These are phyloP conservation scores for Aureobasidium sp. DNA, from an alignment of 2,329 filamentous ascomycete species.

Conservation along the genomic window DNA sequence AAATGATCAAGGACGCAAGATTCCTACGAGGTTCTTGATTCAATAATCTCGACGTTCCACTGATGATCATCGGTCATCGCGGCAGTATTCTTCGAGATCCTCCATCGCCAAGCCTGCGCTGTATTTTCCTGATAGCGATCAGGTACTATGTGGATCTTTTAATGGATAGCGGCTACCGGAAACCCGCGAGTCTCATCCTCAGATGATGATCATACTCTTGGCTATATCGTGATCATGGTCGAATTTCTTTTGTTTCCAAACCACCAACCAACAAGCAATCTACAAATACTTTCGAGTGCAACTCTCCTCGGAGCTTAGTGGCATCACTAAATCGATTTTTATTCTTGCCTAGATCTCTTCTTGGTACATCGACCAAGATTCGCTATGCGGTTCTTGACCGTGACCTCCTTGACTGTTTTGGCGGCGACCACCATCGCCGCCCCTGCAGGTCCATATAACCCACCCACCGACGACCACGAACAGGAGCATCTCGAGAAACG, in stretches of 20 bases:
- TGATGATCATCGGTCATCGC: background rate
- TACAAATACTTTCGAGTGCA: background rate
- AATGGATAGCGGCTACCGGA: background rate
- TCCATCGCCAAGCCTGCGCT: background rate
- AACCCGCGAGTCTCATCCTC: background rate
- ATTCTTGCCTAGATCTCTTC: background rate
- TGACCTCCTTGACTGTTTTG: background rate
- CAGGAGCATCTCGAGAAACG: background rate
- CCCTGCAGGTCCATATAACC: background rate
- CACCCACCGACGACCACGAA: background rate
- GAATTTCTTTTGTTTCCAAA: background rate
- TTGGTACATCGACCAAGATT: background rate
- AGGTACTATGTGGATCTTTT: background rate
- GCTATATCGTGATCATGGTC: background rate
- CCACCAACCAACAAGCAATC: background rate
- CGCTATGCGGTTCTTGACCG: background rate
- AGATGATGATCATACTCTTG: background rate
- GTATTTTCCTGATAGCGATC: background rate
- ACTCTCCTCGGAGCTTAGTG: background rate
- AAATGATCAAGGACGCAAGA: no score
- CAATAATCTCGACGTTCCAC: no score
- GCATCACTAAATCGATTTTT: background rate
- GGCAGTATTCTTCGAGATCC: background rate
- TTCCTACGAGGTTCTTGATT: no score
- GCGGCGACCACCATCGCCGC: conserved; percentile 2